These are phyloP conservation scores for Penicillium sp. DNA, from an alignment of 2,329 filamentous ascomycete species.

Conservation along the genomic window DNA sequence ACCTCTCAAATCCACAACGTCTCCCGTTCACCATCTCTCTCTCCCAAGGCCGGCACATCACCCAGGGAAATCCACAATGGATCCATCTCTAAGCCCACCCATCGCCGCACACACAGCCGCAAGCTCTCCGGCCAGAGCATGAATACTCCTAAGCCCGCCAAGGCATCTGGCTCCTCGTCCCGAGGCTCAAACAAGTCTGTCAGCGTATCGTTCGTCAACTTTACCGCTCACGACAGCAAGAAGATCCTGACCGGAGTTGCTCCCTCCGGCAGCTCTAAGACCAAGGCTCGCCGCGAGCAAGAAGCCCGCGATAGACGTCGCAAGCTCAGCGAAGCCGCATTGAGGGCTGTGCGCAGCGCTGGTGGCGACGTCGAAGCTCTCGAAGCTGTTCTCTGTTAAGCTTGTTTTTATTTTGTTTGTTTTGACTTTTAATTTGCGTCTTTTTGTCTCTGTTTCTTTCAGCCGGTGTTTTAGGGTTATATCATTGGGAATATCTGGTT, in stretches of 20 bases:
- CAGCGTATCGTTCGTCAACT: constrained; percentile 76
- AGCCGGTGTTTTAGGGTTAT: constrained; percentile 28
- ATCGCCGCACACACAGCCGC: constrained; percentile 41
- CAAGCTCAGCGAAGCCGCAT: constrained; percentile 44
- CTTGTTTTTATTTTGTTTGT: constrained; percentile 1
- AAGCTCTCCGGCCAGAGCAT: constrained; percentile 42
- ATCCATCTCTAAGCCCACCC: constrained; percentile 26
- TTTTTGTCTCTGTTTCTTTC: constrained; percentile 17
- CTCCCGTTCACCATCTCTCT: constrained; percentile 42
- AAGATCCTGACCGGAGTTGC: constrained; percentile 87
- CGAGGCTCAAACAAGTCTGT: constrained; percentile 45
- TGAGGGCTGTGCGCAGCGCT: constrained; percentile 46
- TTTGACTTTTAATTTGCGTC: constrained; percentile 10
- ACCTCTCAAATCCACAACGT: constrained; percentile 29
- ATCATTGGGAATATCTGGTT: constrained; percentile 25
- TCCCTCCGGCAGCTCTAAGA: constrained; percentile 87
- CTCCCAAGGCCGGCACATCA: constrained; percentile 35
- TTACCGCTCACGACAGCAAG: constrained; percentile 74
- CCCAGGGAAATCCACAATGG: constrained; percentile 32
- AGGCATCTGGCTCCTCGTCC: constrained; percentile 33
- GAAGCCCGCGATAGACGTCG: constrained; percentile 76
- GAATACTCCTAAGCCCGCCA: constrained; percentile 33
- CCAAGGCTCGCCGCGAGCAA: constrained; percentile 86
- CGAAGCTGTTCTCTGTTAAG: constrained; percentile 42
- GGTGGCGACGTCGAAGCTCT: constrained; percentile 49